Evolutionary conservation across 768 basidiomycete genomes (phyloP).

Genomic region (Serendipita sp.): DNA sequence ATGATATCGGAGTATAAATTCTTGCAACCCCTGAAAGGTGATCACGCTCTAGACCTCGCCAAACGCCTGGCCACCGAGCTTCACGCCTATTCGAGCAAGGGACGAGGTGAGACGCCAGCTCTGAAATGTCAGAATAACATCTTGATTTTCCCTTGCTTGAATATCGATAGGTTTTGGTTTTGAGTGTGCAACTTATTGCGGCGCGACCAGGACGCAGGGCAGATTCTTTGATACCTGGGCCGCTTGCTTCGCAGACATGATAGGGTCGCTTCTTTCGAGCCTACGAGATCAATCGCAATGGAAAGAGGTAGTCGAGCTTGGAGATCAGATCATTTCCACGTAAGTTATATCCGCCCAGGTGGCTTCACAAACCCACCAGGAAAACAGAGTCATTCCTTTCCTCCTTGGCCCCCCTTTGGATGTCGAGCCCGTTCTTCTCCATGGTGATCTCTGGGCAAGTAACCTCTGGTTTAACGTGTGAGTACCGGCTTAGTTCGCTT

Average conservation of each 20-base stretch:
- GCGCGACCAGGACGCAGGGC: conserved; percentile 50
- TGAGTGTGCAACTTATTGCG: conserved; percentile 60
- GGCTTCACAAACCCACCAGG: conserved; percentile 17
- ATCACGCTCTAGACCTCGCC: conserved; percentile 37
- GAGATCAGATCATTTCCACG: conserved; percentile 34
- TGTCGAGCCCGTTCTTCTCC: conserved; percentile 52
- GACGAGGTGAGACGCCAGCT: neutral
- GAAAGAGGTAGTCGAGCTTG: conserved; percentile 34
- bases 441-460: conserved; percentile 70
- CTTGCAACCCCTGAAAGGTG: conserved; percentile 30
- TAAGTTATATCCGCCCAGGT: conserved; percentile 17
- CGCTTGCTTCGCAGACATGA: conserved; percentile 45
- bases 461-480: neutral
- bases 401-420: conserved; percentile 37
- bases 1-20: conserved; percentile 66
- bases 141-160: too few species aligned
- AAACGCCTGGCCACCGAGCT: conserved; percentile 50
- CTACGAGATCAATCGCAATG: conserved; percentile 25
- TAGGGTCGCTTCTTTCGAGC: conserved; percentile 39
- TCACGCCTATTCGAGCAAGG: conserved; percentile 27
- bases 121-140: too few species aligned
- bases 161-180: conserved; percentile 46
- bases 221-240: conserved; percentile 65
- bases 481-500: neutral
- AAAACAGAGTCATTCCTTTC: conserved; percentile 45